A percentile compares a stretch with the other conserved stretches of the same genome.
Conservation (phyloP, 257 asterid genomes). For the Leptodermis oblonga region DNA sequence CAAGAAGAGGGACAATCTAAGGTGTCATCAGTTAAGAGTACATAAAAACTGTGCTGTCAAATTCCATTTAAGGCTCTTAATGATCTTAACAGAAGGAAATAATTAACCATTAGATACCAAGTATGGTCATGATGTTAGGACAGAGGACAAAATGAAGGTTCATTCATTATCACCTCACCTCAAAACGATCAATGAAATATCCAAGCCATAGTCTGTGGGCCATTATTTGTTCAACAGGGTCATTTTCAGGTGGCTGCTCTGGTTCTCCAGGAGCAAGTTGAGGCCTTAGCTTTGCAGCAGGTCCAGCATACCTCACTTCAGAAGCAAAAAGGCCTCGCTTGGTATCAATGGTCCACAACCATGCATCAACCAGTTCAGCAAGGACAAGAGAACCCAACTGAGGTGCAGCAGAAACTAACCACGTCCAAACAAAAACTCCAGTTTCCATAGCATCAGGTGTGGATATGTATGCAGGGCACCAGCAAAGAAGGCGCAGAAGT, state of each 20-base stretch:
- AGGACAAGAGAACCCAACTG: constrained; percentile 92
- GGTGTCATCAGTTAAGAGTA: background rate
- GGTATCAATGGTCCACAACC: constrained; percentile 99
- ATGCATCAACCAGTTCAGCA: constrained; percentile 97
- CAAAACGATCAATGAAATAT: constrained; percentile 90
- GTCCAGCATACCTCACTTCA: constrained; percentile 70
- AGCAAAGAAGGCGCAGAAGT: constrained; percentile 98
- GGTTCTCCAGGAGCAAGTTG: constrained; percentile 98
- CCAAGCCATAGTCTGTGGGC: constrained; percentile 99
- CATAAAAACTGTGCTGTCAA: background rate
- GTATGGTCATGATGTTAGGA: constrained; percentile 3
- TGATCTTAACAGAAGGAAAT: background rate
- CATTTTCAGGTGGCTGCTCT: constrained; percentile 66
- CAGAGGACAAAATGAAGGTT: constrained; percentile 16
- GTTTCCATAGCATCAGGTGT: constrained; percentile 95
- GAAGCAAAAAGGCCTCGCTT: constrained; percentile 98
- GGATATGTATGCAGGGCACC: constrained; percentile 99
- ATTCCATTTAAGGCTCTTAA: background rate
- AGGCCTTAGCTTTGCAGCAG: constrained; percentile 96
- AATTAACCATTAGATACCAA: background rate
- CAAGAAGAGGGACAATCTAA: background rate
- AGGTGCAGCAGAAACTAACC: constrained; percentile 99
- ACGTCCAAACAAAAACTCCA: constrained; percentile 95
- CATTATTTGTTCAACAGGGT: constrained; percentile 86
- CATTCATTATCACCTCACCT: constrained; percentile 46